A percentile compares a stretch with the other conserved stretches of the same genome.
Evolutionary conservation across 352 stramenopile species (phyloP).

Genomic region (Phytophthora vignae): DNA sequence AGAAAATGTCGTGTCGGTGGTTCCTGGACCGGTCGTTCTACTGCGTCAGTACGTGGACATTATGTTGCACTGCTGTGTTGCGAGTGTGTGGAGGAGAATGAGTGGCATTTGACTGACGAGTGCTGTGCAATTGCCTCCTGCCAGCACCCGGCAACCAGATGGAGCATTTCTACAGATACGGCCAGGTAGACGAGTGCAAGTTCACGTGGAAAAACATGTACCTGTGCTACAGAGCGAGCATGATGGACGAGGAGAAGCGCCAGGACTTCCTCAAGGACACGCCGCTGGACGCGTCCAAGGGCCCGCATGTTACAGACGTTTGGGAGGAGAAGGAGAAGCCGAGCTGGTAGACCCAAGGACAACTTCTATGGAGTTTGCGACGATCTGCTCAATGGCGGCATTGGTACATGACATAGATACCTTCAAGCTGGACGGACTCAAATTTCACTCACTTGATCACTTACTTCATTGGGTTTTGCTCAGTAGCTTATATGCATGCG

Average conservation of each 20-base stretch:
- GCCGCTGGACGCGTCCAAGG: constrained; percentile 63
- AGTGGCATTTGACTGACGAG: background rate
- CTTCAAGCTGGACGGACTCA: constrained; percentile 15
- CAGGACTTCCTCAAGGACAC: constrained; percentile 77
- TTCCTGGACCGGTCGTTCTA: constrained; percentile 85
- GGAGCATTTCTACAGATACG: constrained; percentile 83
- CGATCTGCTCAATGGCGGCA: too few relatives aligned
- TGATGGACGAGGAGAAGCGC: constrained; percentile 83
- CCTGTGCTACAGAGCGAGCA: constrained; percentile 76
- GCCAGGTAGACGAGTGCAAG: constrained; percentile 80
- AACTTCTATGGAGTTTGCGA: background rate
- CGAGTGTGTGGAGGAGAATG: constrained; percentile 33
- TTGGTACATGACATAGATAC: background rate
- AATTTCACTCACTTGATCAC: constrained; percentile 29
- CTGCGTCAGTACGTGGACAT: constrained; percentile 75
- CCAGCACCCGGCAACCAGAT: constrained; percentile 82
- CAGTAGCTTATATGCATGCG: constrained; percentile 20
- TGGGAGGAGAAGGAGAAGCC: constrained; percentile 75
- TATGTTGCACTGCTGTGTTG: background rate
- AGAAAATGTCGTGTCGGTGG: constrained; percentile 76
- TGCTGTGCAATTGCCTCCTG: constrained; percentile 1
- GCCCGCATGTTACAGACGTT: constrained; percentile 62
- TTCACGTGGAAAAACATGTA: constrained; percentile 86
- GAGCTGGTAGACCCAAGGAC: constrained; percentile 58
- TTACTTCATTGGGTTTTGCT: constrained; percentile 19